These are phyloP conservation scores for Pythium brassicae DNA, from an alignment of 352 stramenopile species.

Conservation along the genomic window DNA sequence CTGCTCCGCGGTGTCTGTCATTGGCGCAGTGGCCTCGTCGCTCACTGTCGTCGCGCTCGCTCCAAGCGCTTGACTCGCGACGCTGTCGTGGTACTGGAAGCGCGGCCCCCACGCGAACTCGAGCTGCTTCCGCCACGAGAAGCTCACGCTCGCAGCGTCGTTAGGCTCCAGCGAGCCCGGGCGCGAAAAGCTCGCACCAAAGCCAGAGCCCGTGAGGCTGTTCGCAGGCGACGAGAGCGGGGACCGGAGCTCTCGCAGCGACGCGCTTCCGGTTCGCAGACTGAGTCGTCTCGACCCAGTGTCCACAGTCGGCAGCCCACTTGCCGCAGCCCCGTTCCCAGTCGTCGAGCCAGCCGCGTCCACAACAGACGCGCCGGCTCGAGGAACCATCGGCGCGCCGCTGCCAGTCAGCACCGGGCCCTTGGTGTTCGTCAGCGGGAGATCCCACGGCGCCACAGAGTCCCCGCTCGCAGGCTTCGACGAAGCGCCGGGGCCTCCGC, in stretches of 20 bases:
- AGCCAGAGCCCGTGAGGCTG: not conserved
- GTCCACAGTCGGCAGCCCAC: not conserved
- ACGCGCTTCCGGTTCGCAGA: constrained; percentile 5
- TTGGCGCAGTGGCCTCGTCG: not conserved
- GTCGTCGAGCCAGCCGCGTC: not conserved
- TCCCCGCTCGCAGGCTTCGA: constrained; percentile 27
- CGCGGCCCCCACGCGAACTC: constrained; percentile 55
- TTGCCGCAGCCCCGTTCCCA: constrained; percentile 2
- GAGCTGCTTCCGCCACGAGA: constrained; percentile 54
- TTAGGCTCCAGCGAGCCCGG: constrained; percentile 18
- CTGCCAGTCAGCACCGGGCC: constrained; percentile 14
- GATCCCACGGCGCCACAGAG: constrained; percentile 66
- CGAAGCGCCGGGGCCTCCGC: constrained; percentile 38
- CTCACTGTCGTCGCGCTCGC: not conserved
- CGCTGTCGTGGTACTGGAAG: constrained; percentile 35
- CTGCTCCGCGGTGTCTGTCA: not conserved
- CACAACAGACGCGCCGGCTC: not conserved
- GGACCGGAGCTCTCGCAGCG: constrained; percentile 10
- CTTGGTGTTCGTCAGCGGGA: constrained; percentile 50
- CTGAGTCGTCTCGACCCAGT: not conserved
- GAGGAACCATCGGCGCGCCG: constrained; percentile 2
- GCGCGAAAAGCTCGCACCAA: constrained; percentile 8
- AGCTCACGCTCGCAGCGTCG: constrained; percentile 26
- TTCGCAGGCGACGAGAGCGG: constrained; percentile 14
- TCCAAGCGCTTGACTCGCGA: not conserved